Conservation (phyloP, 371 early-diverging fungal genomes). For the Syncephalastrum contaminatum region DNA sequence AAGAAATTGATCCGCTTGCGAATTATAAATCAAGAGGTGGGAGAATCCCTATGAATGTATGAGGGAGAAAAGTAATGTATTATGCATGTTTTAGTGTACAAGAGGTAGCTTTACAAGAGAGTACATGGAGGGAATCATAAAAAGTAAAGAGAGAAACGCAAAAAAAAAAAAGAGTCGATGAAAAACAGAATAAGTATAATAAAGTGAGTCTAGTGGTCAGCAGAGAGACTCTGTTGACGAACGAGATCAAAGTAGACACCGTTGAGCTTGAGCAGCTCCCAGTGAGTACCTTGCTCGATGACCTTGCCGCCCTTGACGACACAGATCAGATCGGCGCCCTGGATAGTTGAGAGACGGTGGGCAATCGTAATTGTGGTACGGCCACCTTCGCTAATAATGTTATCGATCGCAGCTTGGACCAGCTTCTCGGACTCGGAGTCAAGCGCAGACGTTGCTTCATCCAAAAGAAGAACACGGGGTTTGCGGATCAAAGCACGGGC, state of each 20-base stretch:
- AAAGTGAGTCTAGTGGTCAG: slow-evolving; percentile 14
- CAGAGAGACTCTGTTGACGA: slow-evolving; percentile 39
- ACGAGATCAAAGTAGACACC: slow-evolving; percentile 34
- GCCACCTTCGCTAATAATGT: slow-evolving; percentile 55
- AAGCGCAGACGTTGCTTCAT: slow-evolving; percentile 96
- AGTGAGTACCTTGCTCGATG: slow-evolving; percentile 82
- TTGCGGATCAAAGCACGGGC: slow-evolving; percentile 45
- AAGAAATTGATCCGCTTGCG: no score
- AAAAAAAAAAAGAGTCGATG: background rate
- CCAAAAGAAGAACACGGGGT: slow-evolving; percentile 64
- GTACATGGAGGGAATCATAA: background rate
- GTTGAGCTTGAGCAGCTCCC: slow-evolving; percentile 56
- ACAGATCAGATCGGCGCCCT: slow-evolving; percentile 72
- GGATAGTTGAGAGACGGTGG: slow-evolving; percentile 65
- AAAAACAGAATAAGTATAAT: background rate
- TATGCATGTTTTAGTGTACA: no score
- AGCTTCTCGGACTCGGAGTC: slow-evolving; percentile 89
- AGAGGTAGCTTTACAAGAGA: no score
- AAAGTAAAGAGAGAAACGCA: background rate
- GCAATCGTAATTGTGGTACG: slow-evolving; percentile 66
- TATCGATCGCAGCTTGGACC: slow-evolving; percentile 87
- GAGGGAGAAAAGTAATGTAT: no score
- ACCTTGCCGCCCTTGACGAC: slow-evolving; percentile 76
- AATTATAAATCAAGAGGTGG: no score
- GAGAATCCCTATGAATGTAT: no score